phyloP scores from a whole-genome alignment of 2,329 filamentous ascomycete species.

The Paracoccidioides brasiliensis region DNA sequence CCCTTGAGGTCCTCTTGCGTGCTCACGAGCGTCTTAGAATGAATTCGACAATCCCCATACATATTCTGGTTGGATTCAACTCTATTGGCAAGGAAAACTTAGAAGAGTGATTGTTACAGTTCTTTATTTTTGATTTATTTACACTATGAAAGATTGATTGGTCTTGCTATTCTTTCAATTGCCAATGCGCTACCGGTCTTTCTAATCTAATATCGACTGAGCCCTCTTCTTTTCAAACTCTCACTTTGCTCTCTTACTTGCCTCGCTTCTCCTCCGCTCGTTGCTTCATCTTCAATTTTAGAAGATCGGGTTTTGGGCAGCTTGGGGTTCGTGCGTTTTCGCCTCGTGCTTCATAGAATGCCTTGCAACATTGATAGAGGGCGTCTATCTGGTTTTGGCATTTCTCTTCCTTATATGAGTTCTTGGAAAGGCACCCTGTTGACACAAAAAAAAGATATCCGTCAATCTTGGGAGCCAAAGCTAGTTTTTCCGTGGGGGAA shows the following conservation, averaged over 20 bases:
- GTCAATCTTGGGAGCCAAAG: background rate
- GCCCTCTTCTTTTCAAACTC: background rate
- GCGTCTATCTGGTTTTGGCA: constrained; percentile 69
- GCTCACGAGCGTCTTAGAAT: constrained; percentile 96
- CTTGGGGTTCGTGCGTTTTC: constrained; percentile 63
- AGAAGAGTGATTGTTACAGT: constrained; percentile 39
- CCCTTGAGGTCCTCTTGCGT: constrained; percentile 69
- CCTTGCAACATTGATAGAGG: constrained; percentile 84
- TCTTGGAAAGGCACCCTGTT: constrained; percentile 68
- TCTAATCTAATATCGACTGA: background rate
- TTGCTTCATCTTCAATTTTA: constrained; percentile 79
- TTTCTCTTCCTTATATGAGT: constrained; percentile 72
- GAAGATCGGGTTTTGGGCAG: constrained; percentile 69
- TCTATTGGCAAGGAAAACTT: constrained; percentile 38
- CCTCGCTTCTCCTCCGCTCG: constrained; percentile 27
- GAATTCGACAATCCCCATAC: constrained; percentile 52
- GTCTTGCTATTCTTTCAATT: constrained; percentile 10
- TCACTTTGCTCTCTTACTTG: background rate
- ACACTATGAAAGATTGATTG: constrained; percentile 6
- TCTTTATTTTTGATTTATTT: background rate
- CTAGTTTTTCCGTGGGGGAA: background rate
- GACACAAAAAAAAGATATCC: background rate
- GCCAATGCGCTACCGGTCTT: background rate
- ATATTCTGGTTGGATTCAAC: constrained; percentile 52
- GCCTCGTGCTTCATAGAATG: constrained; percentile 70